These are phyloP conservation scores for Quaeritorhiza haematococci DNA, from an alignment of 371 early-diverging fungal species.

Conservation along the genomic window DNA sequence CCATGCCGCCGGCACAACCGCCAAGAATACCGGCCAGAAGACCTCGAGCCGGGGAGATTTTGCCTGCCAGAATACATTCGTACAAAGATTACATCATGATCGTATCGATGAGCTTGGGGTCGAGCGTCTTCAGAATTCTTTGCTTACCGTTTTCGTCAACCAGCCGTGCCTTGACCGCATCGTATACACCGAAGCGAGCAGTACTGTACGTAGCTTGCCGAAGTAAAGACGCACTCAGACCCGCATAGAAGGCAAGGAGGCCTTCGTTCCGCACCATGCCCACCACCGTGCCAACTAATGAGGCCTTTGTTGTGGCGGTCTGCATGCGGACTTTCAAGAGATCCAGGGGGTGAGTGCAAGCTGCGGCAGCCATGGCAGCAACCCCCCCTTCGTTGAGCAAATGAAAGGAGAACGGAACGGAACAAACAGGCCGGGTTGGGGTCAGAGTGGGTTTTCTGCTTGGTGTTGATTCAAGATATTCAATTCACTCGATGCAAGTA, in stretches of 20 bases:
- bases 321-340: constrained; percentile 55
- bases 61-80: too few species aligned
- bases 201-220: constrained; percentile 78
- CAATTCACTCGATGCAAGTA: too few species aligned
- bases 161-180: constrained; percentile 53
- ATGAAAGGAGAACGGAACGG: too few species aligned
- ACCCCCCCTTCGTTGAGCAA: too few species aligned
- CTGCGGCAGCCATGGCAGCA: constrained; percentile 56
- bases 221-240: constrained; percentile 67
- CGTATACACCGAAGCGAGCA: constrained; percentile 73
- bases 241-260: constrained; percentile 56
- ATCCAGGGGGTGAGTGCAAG: constrained; percentile 78
- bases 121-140: neutral
- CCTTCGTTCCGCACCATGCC: constrained; percentile 49
- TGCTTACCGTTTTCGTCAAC: constrained; percentile 39
- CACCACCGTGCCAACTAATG: constrained; percentile 51
- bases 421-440: too few species aligned
- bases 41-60: too few species aligned
- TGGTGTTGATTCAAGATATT: too few species aligned
- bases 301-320: constrained; percentile 46
- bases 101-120: neutral
- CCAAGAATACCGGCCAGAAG: constrained; percentile 61
- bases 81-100: constrained; percentile 9
- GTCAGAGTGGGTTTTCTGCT: too few species aligned
- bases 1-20: constrained; percentile 73